phyloP scores from a whole-genome alignment of 2,329 filamentous ascomycete species.

The Fusarium gaditjirri region DNA sequence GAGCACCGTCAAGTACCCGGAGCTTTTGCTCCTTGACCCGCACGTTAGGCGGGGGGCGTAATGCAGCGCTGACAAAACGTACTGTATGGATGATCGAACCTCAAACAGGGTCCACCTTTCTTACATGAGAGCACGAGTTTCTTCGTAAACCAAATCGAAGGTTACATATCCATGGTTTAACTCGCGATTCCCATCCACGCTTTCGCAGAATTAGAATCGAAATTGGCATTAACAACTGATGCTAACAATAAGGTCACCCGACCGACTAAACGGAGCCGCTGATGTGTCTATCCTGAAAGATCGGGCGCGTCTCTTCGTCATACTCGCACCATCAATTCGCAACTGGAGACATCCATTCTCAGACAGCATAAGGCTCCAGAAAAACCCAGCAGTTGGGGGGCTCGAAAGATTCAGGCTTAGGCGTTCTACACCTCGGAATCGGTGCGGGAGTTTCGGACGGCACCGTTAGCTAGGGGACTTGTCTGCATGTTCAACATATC shows the following conservation, averaged over 20 bases:
- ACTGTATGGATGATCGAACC: constrained; percentile 16
- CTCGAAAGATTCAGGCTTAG: not conserved
- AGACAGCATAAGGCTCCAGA: constrained; percentile 6
- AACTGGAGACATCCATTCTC: constrained; percentile 5
- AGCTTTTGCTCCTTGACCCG: constrained; percentile 50
- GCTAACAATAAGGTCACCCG: not conserved
- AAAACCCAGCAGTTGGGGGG: not conserved
- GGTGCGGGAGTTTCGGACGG: constrained; percentile 18
- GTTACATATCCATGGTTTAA: not conserved
- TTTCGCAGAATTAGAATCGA: not conserved
- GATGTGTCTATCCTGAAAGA: constrained; percentile 1
- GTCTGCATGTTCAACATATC: constrained; percentile 13
- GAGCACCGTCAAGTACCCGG: constrained; percentile 44
- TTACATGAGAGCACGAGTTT: constrained; percentile 4
- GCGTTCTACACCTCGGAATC: constrained; percentile 13
- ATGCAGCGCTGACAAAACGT: constrained; percentile 47
- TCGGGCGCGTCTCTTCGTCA: constrained; percentile 6
- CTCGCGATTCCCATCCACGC: not conserved
- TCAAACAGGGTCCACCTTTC: constrained; percentile 32
- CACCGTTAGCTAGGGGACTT: constrained; percentile 17
- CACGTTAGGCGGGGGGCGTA: constrained; percentile 45
- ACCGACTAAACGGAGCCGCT: constrained; percentile 1
- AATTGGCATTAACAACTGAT: not conserved
- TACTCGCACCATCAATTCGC: constrained; percentile 28
- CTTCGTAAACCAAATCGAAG: constrained; percentile 5